Evolutionary conservation across 2,329 filamentous ascomycete genomes (phyloP), one percentile per base, ranked within the genome.

Genomic region (Fusarium staphyleae): DNA sequence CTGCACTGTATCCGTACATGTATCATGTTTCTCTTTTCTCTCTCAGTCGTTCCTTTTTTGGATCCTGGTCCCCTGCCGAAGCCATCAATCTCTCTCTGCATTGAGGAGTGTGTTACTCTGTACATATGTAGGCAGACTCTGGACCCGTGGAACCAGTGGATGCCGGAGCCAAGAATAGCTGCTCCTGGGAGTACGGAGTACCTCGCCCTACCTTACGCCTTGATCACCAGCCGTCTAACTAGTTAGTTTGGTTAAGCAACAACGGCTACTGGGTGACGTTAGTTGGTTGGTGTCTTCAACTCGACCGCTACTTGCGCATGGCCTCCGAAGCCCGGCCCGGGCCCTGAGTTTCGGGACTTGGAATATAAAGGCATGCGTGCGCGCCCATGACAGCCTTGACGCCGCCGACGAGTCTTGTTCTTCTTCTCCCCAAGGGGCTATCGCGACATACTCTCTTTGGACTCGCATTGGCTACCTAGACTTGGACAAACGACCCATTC

Each of bases 281-380:
- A 52, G 55, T 26, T 44, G 45, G 32, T 51, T 63, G 62, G 52
- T 48, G 53, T 63, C 49, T 63, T 34, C 50, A 15, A 61, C 60
- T 65, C 62, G 63, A 66, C 62, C 63, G 63, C 63, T 66, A 59
- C 51, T 65, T 60, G 22, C 34, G 34, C 50, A 36, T 39, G 50
- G 44, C 39, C 44, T 65, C 49, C 48, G 57, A 55, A 44, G 53
- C 53, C 62, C 62, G 60, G 63, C 35, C 63, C 57, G 63, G 63
- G 37, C 36, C 32, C 48, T 47, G 47, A 51, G 44, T 44, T 4
- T 52, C n/a, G 35, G 49, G 43, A 39, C 48, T 42, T 51, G 47
- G 36, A 50, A 63, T 66, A 66, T 66, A 66, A 66, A 66, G 61
- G 44, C 55, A 53, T 24, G 19, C 43, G 46, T 48, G 53, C 55